Evolutionary conservation across 1,284 basidiomycete genomes (phyloP).

Genomic region (Leccinum brunneo-olivaceum): DNA sequence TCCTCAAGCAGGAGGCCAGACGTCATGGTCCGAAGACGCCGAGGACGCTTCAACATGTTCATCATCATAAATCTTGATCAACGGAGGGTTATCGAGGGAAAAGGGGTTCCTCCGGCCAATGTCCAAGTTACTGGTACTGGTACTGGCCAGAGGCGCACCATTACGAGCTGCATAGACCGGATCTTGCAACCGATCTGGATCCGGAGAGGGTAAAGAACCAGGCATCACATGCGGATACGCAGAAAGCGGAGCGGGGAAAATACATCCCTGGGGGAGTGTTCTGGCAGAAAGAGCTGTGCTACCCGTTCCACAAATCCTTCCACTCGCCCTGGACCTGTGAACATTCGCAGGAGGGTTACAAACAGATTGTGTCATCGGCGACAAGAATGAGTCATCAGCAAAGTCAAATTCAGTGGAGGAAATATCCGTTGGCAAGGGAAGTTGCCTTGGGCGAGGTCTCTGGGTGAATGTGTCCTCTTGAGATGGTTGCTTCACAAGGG

Average conservation of each 20-base stretch:
- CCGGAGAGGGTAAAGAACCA: conserved; percentile 18
- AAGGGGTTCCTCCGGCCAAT: conserved; percentile 7
- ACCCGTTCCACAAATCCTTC: neutral
- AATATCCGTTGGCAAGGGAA: neutral
- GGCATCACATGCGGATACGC: conserved; percentile 28
- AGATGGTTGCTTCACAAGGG: too few species aligned
- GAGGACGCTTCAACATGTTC: neutral
- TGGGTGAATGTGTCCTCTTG: too few species aligned
- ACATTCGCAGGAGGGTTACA: neutral
- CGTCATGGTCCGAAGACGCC: too few species aligned
- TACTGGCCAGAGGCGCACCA: neutral
- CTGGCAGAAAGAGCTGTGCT: neutral
- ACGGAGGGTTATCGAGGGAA: too few species aligned
- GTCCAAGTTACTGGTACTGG: neutral
- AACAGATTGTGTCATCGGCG: neutral
- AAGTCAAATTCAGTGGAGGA: neutral
- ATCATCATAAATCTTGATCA: conserved; percentile 8
- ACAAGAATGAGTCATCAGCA: neutral
- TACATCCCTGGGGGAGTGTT: neutral
- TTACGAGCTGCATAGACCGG: neutral
- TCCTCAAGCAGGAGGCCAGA: too few species aligned
- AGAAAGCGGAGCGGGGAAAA: conserved; percentile 21
- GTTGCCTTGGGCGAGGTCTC: too few species aligned
- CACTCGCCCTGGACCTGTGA: neutral
- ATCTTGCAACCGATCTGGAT: neutral